Evolutionary conservation across 768 basidiomycete species (phyloP).

Genomic region (Daedalea quercina): DNA sequence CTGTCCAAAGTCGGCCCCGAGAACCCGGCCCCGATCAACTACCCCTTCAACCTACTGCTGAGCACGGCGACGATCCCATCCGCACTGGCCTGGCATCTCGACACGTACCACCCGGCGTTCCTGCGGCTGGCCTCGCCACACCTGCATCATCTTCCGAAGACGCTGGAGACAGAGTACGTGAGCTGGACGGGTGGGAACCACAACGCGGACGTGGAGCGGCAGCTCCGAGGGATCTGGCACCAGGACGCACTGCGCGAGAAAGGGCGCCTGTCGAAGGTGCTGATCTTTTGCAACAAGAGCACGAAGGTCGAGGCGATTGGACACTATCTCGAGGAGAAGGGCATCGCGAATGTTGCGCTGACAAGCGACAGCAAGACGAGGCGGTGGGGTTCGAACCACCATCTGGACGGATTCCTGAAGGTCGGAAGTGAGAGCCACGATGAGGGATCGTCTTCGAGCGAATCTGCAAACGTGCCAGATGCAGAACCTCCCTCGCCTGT

Average conservation of each 20-base stretch:
- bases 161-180: slow-evolving; percentile 66
- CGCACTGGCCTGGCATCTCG: slow-evolving; percentile 60
- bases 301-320: slow-evolving; percentile 60
- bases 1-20: background rate
- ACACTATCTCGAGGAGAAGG: slow-evolving; percentile 48
- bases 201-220: slow-evolving; percentile 70
- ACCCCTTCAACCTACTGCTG: slow-evolving; percentile 78
- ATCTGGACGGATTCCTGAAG: slow-evolving; percentile 68
- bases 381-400: slow-evolving; percentile 63
- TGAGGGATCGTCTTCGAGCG: background rate
- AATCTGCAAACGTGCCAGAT: background rate
- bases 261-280: slow-evolving; percentile 45
- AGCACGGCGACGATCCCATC: slow-evolving; percentile 86
- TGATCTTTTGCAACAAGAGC: slow-evolving; percentile 81
- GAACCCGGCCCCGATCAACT: slow-evolving; percentile 30
- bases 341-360: slow-evolving; percentile 57
- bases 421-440: background rate
- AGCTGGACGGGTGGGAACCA: slow-evolving; percentile 77
- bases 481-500: slow-evolving; percentile 8
- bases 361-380: slow-evolving; percentile 57
- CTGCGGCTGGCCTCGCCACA: slow-evolving; percentile 75
- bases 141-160: slow-evolving; percentile 70
- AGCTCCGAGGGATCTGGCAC: slow-evolving; percentile 69
- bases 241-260: slow-evolving; percentile 35
- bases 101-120: slow-evolving; percentile 51